Conservation (phyloP, 1,284 basidiomycete species). For the Ganoderma sinense region DNA sequence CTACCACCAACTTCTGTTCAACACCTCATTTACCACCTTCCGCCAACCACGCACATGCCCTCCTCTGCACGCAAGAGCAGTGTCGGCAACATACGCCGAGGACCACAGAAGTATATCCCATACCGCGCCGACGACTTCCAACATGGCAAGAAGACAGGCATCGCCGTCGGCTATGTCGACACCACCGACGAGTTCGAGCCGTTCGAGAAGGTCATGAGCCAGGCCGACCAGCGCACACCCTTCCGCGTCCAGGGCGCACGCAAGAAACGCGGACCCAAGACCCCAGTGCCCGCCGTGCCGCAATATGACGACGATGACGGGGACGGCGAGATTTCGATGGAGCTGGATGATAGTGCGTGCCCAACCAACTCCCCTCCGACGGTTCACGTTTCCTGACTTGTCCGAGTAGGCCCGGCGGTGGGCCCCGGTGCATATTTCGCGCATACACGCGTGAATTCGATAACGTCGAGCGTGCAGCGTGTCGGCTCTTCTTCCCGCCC, state of each 20-base stretch:
- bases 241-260: conserved; percentile 53
- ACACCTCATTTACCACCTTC: background rate
- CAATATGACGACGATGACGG: conserved; percentile 53
- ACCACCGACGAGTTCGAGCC: conserved; percentile 88
- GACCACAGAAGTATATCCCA: conserved; percentile 66
- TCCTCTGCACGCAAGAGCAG: conserved; percentile 46
- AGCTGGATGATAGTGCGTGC: conserved; percentile 64
- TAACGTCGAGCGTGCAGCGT: conserved; percentile 55
- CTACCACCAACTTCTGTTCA: background rate
- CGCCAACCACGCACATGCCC: conserved; percentile 36
- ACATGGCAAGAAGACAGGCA: conserved; percentile 80
- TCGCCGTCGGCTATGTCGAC: conserved; percentile 70
- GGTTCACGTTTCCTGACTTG: conserved; percentile 12
- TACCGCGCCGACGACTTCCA: conserved; percentile 77
- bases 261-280: conserved; percentile 46
- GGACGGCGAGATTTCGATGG: conserved; percentile 78
- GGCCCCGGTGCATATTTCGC: conserved; percentile 65
- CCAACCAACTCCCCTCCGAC: conserved; percentile 15
- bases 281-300: conserved; percentile 32
- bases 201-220: conserved; percentile 76
- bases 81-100: conserved; percentile 38
- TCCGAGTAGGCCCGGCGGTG: conserved; percentile 38
- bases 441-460: conserved; percentile 53
- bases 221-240: conserved; percentile 71
- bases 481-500: conserved; percentile 59